Percentiles rank a stretch among this genome's conserved stretches.
These are phyloP conservation scores for Trametes villosa DNA, from an alignment of 768 basidiomycete genomes.

Conservation along the genomic window DNA sequence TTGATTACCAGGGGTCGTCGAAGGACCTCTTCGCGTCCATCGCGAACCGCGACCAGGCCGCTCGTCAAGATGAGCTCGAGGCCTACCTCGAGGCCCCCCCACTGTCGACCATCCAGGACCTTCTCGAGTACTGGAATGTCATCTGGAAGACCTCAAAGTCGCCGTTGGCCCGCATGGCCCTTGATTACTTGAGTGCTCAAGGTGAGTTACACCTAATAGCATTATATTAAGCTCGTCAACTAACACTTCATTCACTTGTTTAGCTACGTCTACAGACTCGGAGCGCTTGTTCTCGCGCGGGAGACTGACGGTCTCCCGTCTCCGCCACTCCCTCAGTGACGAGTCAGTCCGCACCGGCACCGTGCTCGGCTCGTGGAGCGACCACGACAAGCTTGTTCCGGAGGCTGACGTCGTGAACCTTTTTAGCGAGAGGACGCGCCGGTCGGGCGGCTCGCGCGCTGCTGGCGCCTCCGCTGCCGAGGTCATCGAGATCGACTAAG, in stretches of 20 bases:
- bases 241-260: neutral
- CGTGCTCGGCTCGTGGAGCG: conserved; percentile 34
- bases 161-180: conserved; percentile 4
- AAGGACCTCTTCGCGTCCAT: too few species aligned
- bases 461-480: too few species aligned
- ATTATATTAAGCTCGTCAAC: neutral
- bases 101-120: conserved; percentile 31
- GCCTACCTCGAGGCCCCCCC: conserved; percentile 30
- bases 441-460: too few species aligned
- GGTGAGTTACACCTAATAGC: conserved; percentile 17
- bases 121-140: conserved; percentile 27
- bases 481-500: too few species aligned
- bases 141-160: conserved; percentile 21
- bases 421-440: too few species aligned
- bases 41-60: too few species aligned
- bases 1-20: too few species aligned
- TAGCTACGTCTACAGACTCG: conserved; percentile 36
- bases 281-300: conserved; percentile 36
- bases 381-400: conserved; percentile 20
- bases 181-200: conserved; percentile 17
- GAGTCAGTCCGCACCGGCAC: conserved; percentile 28
- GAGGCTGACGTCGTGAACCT: neutral
- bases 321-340: conserved; percentile 33
- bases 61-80: conserved; percentile 31
- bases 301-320: conserved; percentile 34